phyloP scores from a whole-genome alignment of 805 yeast genomes.

The Ogataea naganishii region DNA sequence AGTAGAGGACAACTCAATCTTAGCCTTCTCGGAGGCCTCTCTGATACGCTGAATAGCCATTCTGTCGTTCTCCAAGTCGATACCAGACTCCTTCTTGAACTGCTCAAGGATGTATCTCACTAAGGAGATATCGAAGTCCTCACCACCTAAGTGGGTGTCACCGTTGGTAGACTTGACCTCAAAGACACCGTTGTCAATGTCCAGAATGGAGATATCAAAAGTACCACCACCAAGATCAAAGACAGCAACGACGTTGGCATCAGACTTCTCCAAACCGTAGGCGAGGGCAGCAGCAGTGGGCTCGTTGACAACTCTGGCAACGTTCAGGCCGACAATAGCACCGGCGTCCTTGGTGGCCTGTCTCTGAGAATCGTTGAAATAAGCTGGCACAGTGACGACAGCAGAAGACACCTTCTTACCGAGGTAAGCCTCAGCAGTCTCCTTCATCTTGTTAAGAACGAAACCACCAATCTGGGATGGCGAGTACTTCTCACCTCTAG shows the following conservation, averaged over 20 bases:
- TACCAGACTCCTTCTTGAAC: constrained; percentile 68
- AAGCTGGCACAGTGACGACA: constrained; percentile 84
- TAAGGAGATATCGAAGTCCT: constrained; percentile 77
- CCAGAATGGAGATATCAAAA: constrained; percentile 89
- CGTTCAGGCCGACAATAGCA: constrained; percentile 87
- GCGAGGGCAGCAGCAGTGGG: constrained; percentile 92
- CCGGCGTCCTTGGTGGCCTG: constrained; percentile 95
- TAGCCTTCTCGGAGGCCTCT: constrained; percentile 86
- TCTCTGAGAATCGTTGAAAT: constrained; percentile 82
- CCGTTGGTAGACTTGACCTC: constrained; percentile 95
- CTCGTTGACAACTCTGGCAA: constrained; percentile 76
- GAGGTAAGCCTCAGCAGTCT: constrained; percentile 79
- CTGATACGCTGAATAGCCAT: constrained; percentile 81
- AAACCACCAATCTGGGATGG: constrained; percentile 96
- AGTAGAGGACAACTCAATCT: constrained; percentile 75
- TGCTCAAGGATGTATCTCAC: constrained; percentile 72
- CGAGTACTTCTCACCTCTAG: constrained; percentile 62
- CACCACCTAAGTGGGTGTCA: constrained; percentile 88
- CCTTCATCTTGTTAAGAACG: constrained; percentile 88
- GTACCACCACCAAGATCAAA: constrained; percentile 98
- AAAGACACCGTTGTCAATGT: constrained; percentile 94
- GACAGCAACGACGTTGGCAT: constrained; percentile 72
- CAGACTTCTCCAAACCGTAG: constrained; percentile 74
- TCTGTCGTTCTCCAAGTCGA: constrained; percentile 56
- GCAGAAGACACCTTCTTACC: constrained; percentile 80